Base-by-base conservation (phyloP, 257 asterid species). In the Jacaranda copaia region DNA sequence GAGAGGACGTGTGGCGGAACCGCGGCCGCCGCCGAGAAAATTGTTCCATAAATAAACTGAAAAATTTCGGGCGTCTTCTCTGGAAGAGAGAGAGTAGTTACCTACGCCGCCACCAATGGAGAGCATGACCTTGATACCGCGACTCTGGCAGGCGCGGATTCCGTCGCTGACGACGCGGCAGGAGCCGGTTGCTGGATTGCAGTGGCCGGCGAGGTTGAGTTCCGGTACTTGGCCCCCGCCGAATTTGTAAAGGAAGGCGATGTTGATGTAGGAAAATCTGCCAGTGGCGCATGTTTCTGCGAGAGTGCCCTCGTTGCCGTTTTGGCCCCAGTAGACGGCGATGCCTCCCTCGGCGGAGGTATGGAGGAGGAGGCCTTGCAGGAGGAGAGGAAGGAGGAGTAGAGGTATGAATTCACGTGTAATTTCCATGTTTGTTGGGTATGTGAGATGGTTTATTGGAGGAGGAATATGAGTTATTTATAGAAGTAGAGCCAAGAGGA, bases 241-340 rank as follows among this genome's bases (percentile, higher is more conserved):
- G 76, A 93, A 89, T 52, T 57, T 55, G 84, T 52, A 0, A 61
- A 93, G 89, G 74, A 89, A 93, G 70, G 94, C 94, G 11, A 93
- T 63, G 88, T 89, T 89, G 53, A 93, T 76, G 69, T 84, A 83
- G 70, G 84, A 52, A 62, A 80, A 93, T 69, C 86, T 84, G 40
- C 89, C 87, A 16, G 96, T 81, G 82, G 93, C 89, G 79, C 98
- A 91, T 35, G 98, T 93, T n/a, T 82, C 85, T 1, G 81, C 84
- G 46, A 91, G 84, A 72, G 81, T 85, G 70, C 87, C 93, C 49
- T 93, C 96, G 73, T 83, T 77, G 65, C 97, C 98, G 77, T 89
- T 90, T 80, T 93, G 98, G 76, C 94, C 98, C 97, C 96, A 93
- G 91, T 93, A 93, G 32, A 87, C 70, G 42, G 90, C 85, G 71